Conservation (phyloP, 805 yeast genomes). For the Lipomyces oligophaga region DNA sequence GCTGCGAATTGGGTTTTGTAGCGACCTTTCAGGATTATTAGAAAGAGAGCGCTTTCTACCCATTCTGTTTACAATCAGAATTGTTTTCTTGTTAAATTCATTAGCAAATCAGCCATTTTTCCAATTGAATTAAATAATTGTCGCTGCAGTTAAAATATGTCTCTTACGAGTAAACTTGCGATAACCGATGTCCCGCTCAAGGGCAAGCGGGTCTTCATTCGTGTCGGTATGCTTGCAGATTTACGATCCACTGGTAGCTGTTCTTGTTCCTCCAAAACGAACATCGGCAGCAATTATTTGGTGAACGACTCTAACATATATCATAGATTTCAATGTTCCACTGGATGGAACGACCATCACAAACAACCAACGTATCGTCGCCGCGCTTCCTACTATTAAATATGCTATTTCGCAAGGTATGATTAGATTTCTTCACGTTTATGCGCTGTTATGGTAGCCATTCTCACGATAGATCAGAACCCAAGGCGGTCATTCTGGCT, state of each 20-base stretch:
- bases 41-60: conserved; percentile 1
- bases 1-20: too few relatives aligned
- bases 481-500: conserved; percentile 87
- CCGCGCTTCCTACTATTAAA: conserved; percentile 97
- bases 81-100: not conserved
- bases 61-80: not conserved
- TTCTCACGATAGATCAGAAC: conserved; percentile 45
- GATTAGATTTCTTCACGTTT: conserved; percentile 1
- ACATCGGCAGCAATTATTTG: too few relatives aligned
- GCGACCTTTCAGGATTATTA: too few relatives aligned
- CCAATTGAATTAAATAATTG: too few relatives aligned
- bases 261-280: too few relatives aligned
- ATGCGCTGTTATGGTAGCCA: not conserved
- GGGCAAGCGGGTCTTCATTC: conserved; percentile 95
- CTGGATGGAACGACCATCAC: conserved; percentile 95
- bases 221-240: conserved; percentile 61
- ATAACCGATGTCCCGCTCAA: conserved; percentile 84
- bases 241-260: not conserved
- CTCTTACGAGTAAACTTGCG: conserved; percentile 87
- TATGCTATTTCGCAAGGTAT: conserved; percentile 74
- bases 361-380: conserved; percentile 99
- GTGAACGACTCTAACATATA: too few relatives aligned
- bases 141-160: conserved; percentile 56
- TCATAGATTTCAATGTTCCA: conserved; percentile 45
- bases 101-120: not conserved